Evolutionary conservation across 768 basidiomycete genomes (phyloP).

Genomic region (Termitomyces sp.): DNA sequence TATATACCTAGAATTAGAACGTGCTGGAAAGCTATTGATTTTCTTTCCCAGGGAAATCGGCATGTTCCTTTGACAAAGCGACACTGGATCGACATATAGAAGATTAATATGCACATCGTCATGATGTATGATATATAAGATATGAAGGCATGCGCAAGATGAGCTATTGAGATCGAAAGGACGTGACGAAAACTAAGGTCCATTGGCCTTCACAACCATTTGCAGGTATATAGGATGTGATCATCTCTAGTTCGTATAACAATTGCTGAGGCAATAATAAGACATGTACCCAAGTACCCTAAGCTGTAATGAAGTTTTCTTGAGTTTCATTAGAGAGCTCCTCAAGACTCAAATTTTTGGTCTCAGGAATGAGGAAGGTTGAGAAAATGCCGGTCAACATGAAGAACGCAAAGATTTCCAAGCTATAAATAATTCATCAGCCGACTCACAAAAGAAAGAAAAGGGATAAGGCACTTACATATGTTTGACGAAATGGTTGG

Average conservation of each 20-base stretch:
- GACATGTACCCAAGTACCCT: slow-evolving; percentile 14
- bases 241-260: not conserved
- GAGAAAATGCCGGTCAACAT: slow-evolving; percentile 85
- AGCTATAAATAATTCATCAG: slow-evolving; percentile 26
- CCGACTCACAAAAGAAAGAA: not conserved
- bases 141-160: not conserved
- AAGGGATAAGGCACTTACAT: slow-evolving; percentile 42
- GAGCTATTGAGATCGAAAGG: not conserved
- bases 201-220: not conserved
- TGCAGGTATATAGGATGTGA: not conserved
- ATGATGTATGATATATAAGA: not conserved
- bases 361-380: slow-evolving; percentile 76
- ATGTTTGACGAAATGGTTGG: slow-evolving; percentile 55
- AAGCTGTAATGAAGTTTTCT: slow-evolving; percentile 42
- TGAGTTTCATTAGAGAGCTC: slow-evolving; percentile 72
- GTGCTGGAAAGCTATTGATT: no score
- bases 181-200: not conserved
- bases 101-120: not conserved
- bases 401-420: slow-evolving; percentile 81
- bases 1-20: no score
- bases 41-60: no score
- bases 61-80: no score
- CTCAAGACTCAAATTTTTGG: slow-evolving; percentile 61
- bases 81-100: no score
- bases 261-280: not conserved